These are phyloP conservation scores for Anisogramma anomala DNA, from an alignment of 2,329 filamentous ascomycete species.

Conservation along the genomic window DNA sequence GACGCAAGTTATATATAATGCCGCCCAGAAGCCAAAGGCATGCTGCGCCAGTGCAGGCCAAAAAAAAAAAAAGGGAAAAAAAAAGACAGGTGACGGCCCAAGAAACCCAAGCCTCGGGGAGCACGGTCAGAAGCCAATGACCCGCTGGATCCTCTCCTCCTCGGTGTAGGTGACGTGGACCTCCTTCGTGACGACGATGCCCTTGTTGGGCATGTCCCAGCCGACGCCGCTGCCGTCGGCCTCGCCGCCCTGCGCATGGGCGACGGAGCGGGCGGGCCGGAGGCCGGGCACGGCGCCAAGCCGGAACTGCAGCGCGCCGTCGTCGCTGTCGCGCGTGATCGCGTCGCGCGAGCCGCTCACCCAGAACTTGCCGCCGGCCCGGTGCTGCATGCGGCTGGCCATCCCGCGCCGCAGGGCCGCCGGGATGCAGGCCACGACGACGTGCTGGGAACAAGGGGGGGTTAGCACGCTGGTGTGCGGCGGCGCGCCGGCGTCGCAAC, in stretches of 20 bases:
- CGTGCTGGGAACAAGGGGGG: not conserved
- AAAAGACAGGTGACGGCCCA: not conserved
- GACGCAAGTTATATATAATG: too few relatives aligned
- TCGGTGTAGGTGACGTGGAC: conserved; percentile 7
- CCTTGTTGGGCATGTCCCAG: conserved; percentile 2
- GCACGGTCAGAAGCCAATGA: conserved; percentile 12
- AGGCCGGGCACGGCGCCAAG: not conserved
- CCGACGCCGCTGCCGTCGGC: not conserved
- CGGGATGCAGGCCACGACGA: conserved; percentile 1
- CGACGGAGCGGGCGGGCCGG: not conserved
- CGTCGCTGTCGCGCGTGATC: conserved; percentile 1
- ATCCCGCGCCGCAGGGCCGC: conserved; percentile 2
- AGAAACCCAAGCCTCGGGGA: too few relatives aligned
- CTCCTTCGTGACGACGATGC: conserved; percentile 10
- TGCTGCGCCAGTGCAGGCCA: too few relatives aligned
- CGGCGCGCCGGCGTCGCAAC: not conserved
- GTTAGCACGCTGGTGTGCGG: not conserved
- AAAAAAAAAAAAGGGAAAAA: too few relatives aligned
- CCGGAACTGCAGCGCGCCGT: conserved; percentile 1
- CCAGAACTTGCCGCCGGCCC: too few relatives aligned
- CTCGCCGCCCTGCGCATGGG: not conserved
- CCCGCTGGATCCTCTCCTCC: conserved; percentile 8
- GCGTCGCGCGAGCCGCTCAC: too few relatives aligned
- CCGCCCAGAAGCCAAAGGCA: too few relatives aligned
- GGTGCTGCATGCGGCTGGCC: conserved; percentile 7